Evolutionary conservation across 352 stramenopile species (phyloP), one percentile per base, ranked within the genome.

Genomic region (Globisporangium nodosum): DNA sequence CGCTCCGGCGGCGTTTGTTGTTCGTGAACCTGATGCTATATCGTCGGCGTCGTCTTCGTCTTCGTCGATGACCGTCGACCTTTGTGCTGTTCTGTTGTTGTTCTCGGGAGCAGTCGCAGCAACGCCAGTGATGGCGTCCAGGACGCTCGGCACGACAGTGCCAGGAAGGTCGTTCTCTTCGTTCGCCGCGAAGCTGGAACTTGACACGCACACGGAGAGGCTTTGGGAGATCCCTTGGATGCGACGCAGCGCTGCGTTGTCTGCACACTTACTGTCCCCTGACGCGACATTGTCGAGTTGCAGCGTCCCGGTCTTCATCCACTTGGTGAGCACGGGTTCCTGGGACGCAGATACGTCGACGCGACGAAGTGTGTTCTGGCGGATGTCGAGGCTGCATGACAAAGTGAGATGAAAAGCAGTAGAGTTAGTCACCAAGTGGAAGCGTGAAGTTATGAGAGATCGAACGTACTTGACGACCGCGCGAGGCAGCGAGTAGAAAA

Each of bases 381-480:
- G 71, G 8, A 81, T 50, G 43, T 87, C 73, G 20, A 87, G 58
- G 1, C 66, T 78, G 18, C 57, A 66, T 18, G 69, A 27, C 5
- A 21, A 33, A 15, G 7, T 43, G 42, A 15, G 7, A 18, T 40
- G 30, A 31, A 8, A 11, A 3, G 4, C 5, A 9, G 33, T 24
- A 12, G 15, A 5, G 3, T 21, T 12, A 30, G 31, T 35, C 3
- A 37, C 1, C 42, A 21, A 3, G 30, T 8, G 11, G 30, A 5
- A 9, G 5, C 15, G 5, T 1, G 13, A 21, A 12, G 0, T 16
- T 27, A 16, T 9, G 15, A 42, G 2, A 54, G 31, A 31, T 54
- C 27, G 43, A 48, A 48, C 53, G 53, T 64, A 74, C 64, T 71
- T 70, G 46, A 57, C 48, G 8, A 65, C 31, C 3, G 5, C 43